Evolutionary conservation across 2,329 filamentous ascomycete genomes (phyloP).

Genomic region (Botrytis aclada): DNA sequence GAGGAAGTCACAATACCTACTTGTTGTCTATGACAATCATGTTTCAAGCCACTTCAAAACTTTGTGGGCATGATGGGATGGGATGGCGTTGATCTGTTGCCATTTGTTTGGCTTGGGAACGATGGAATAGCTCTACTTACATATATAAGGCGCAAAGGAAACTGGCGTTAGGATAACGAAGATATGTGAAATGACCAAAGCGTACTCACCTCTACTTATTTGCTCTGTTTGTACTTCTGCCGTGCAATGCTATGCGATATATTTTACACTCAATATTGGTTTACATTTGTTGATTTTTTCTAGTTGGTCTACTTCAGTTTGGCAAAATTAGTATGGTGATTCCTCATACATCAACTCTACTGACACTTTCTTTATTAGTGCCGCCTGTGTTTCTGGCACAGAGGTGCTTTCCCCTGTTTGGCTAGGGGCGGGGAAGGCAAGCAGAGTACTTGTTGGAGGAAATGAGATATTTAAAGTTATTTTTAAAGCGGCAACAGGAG

Average conservation of each 20-base stretch:
- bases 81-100: not conserved
- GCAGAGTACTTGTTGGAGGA: not conserved
- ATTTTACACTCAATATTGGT: not conserved
- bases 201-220: not conserved
- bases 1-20: constrained; percentile 7
- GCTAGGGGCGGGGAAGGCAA: not conserved
- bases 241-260: not conserved
- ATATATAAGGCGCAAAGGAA: constrained; percentile 5
- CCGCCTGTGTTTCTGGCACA: not conserved
- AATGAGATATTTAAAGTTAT: not conserved
- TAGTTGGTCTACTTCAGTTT: no score
- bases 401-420: not conserved
- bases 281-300: not conserved
- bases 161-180: constrained; percentile 12
- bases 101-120: not conserved
- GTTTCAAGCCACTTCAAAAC: not conserved
- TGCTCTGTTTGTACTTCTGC: not conserved
- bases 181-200: constrained; percentile 15
- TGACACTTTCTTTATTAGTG: not conserved
- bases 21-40: constrained; percentile 8
- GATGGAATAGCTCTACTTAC: constrained; percentile 1
- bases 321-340: not conserved
- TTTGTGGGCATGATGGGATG: not conserved
- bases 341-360: not conserved
- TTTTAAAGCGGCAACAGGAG: not conserved